Conservation (phyloP, 1,284 basidiomycete species). For the Marasmius fiardii region DNA sequence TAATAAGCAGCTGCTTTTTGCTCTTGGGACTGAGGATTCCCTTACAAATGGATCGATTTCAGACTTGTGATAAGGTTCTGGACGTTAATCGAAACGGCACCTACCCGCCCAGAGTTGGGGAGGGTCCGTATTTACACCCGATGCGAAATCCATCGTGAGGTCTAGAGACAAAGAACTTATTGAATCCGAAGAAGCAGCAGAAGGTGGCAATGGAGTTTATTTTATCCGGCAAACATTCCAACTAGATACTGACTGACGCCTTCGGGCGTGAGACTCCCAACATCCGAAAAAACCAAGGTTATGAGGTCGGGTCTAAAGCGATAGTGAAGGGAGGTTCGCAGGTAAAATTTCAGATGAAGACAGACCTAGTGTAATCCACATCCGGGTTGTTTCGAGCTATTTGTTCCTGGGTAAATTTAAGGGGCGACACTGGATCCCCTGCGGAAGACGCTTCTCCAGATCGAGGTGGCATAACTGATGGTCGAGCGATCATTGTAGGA, state of each 20-base stretch:
- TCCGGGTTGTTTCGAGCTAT: slow-evolving; percentile 77
- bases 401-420: slow-evolving; percentile 67
- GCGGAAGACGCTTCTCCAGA: slow-evolving; percentile 9
- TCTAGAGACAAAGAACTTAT: neutral
- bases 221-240: slow-evolving; percentile 81
- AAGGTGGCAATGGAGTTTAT: slow-evolving; percentile 1
- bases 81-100: no score
- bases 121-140: neutral
- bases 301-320: slow-evolving; percentile 76
- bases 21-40: neutral
- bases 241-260: slow-evolving; percentile 90
- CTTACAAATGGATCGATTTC: neutral
- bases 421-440: slow-evolving; percentile 16
- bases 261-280: slow-evolving; percentile 88
- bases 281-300: slow-evolving; percentile 87
- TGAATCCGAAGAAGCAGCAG: neutral
- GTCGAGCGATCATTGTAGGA: slow-evolving; percentile 9
- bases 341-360: slow-evolving; percentile 7
- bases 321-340: slow-evolving; percentile 14
- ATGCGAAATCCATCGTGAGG: neutral
- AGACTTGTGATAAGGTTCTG: no score
- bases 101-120: no score
- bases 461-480: slow-evolving; percentile 2
- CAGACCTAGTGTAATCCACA: slow-evolving; percentile 80
- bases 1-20: neutral